phyloP scores from a whole-genome alignment of 2,329 filamentous ascomycete species.

The Mycosphaerelloides madeirae region DNA sequence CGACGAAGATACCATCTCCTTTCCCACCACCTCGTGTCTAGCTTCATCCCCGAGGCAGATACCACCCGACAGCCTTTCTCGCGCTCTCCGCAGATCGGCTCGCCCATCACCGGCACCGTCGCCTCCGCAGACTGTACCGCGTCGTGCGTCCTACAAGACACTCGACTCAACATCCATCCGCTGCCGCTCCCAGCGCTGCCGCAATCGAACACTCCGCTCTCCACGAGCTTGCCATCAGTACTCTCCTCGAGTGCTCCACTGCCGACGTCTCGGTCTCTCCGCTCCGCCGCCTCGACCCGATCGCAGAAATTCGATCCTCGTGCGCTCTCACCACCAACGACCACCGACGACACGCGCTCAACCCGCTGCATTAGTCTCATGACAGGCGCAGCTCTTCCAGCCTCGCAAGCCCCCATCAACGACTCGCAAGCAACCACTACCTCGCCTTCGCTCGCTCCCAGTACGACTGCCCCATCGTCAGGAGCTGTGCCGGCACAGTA shows the following conservation, averaged over 20 bases:
- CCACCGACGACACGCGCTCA: constrained; percentile 1
- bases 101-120: not conserved
- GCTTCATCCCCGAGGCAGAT: constrained; percentile 1
- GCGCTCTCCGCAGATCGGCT: not conserved
- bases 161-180: not conserved
- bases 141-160: not conserved
- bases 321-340: not conserved
- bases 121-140: not conserved
- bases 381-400: constrained; percentile 56
- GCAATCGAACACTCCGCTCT: not conserved
- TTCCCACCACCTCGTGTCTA: too few species aligned
- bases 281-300: constrained; percentile 4
- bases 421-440: constrained; percentile 38
- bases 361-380: constrained; percentile 45
- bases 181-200: not conserved
- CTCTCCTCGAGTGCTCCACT: too few species aligned
- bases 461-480: constrained; percentile 48
- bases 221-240: not conserved
- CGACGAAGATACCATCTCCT: too few species aligned
- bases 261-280: constrained; percentile 3
- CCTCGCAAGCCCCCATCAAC: constrained; percentile 43
- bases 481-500: constrained; percentile 52
- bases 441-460: constrained; percentile 46
- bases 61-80: not conserved
- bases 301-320: too few species aligned